Evolutionary conservation across 345 rosid species (phyloP).

Genomic region (Cardiospermum halicacabum): DNA sequence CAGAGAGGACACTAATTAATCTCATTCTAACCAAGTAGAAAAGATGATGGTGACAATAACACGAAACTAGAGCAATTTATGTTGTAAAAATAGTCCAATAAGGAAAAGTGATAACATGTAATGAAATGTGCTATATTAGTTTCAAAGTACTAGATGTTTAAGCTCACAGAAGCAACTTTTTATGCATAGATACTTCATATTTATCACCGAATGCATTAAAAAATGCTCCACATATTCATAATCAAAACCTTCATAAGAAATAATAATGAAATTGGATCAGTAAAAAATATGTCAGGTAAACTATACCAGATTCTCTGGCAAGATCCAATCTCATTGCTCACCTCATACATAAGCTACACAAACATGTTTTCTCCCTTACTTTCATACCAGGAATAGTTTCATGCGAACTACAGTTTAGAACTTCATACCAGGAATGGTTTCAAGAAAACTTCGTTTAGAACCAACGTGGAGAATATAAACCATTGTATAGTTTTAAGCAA

Average conservation of each 20-base stretch:
- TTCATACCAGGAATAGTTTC: background rate
- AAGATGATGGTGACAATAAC: background rate
- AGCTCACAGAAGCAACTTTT: background rate
- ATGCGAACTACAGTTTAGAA: background rate
- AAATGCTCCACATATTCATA: background rate
- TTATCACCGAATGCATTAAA: background rate
- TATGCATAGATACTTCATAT: background rate
- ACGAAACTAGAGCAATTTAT: background rate
- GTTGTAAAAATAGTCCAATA: background rate
- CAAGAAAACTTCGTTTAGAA: background rate
- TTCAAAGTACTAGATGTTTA: background rate
- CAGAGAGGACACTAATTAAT: slow-evolving; percentile 14
- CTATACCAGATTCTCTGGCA: background rate
- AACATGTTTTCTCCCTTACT: background rate
- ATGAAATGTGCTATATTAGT: background rate
- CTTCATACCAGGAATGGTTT: background rate
- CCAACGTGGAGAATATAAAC: background rate
- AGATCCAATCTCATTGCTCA: background rate
- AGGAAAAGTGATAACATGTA: background rate
- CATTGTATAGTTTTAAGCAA: background rate
- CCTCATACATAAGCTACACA: background rate
- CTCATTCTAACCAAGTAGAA: slow-evolving; percentile 9
- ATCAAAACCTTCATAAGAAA: background rate
- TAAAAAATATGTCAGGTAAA: background rate
- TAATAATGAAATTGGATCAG: background rate